A percentile compares a stretch with the other conserved stretches of the same genome.
Evolutionary conservation across 139 green algal genomes (phyloP).

Genomic region (Closterium sp.): DNA sequence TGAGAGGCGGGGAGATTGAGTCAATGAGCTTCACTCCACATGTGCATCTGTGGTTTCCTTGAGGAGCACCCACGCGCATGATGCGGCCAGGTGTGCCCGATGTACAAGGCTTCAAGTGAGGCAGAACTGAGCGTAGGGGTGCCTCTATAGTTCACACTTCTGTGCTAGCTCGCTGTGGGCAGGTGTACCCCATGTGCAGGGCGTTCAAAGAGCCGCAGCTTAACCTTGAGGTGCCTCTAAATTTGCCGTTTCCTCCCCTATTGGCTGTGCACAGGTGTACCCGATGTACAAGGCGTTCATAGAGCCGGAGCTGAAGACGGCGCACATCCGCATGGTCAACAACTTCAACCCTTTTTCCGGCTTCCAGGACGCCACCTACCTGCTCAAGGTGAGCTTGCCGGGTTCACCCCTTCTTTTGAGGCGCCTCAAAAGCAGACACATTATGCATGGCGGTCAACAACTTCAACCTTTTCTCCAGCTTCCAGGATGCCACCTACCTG

Average conservation of each 20-base stretch:
- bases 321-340: constrained; percentile 89
- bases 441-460: too few relatives aligned
- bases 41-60: constrained; percentile 43
- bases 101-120: constrained; percentile 98
- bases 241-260: neutral
- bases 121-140: constrained; percentile 90
- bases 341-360: constrained; percentile 95
- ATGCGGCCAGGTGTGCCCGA: too few relatives aligned
- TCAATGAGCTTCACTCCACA: too few relatives aligned
- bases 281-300: constrained; percentile 98
- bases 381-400: constrained; percentile 81
- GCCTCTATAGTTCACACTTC: too few relatives aligned
- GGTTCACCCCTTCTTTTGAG: too few relatives aligned
- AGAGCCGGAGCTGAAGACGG: constrained; percentile 86
- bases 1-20: constrained; percentile 50
- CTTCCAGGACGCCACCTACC: constrained; percentile 91
- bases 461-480: constrained; percentile 94
- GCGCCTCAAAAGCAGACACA: neutral
- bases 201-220: constrained; percentile 95
- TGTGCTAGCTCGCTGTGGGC: constrained; percentile 21
- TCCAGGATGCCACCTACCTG: constrained; percentile 91
- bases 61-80: too few relatives aligned
- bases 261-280: constrained; percentile 69
- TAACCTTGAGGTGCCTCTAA: too few relatives aligned
- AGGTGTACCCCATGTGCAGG: constrained; percentile 98